A percentile compares a stretch with the other conserved stretches of the same genome.
phyloP scores from a whole-genome alignment of 2,329 filamentous ascomycete species.

The Penicillium oxalicum region DNA sequence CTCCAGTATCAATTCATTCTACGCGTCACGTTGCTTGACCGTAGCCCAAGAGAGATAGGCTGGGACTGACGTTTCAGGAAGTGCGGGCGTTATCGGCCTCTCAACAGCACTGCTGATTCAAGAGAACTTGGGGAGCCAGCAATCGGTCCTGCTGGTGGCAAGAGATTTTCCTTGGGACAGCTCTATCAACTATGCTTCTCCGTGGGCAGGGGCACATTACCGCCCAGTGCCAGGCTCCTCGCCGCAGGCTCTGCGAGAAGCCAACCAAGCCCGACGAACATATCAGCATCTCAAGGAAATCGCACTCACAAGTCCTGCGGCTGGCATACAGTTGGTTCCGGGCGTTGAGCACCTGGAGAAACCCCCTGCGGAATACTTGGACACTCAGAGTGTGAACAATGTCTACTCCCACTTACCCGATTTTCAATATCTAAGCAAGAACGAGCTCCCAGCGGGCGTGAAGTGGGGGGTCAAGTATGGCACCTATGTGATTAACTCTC shows the following conservation, averaged over 20 bases:
- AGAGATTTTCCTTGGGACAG: slow-evolving; percentile 36
- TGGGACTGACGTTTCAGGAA: slow-evolving; percentile 12
- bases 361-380: slow-evolving; percentile 32
- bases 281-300: slow-evolving; percentile 35
- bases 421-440: slow-evolving; percentile 27
- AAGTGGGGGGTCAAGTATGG: slow-evolving; percentile 40
- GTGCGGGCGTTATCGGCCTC: slow-evolving; percentile 39
- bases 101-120: slow-evolving; percentile 33
- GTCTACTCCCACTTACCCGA: slow-evolving; percentile 31
- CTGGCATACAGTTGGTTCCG: slow-evolving; percentile 34
- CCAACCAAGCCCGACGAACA: slow-evolving; percentile 34
- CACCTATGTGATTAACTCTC: slow-evolving; percentile 40
- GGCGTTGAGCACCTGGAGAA: slow-evolving; percentile 41
- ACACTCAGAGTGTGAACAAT: slow-evolving; percentile 21
- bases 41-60: neutral
- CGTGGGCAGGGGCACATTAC: slow-evolving; percentile 45
- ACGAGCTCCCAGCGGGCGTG: slow-evolving; percentile 31
- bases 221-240: slow-evolving; percentile 39
- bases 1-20: neutral
- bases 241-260: slow-evolving; percentile 33
- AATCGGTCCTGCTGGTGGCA: slow-evolving; percentile 37
- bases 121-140: slow-evolving; percentile 21
- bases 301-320: slow-evolving; percentile 28
- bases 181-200: slow-evolving; percentile 42
- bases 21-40: too few relatives aligned